Base-by-base conservation (phyloP, 129 eudicot species). In the Flaveria ramosissima region DNA sequence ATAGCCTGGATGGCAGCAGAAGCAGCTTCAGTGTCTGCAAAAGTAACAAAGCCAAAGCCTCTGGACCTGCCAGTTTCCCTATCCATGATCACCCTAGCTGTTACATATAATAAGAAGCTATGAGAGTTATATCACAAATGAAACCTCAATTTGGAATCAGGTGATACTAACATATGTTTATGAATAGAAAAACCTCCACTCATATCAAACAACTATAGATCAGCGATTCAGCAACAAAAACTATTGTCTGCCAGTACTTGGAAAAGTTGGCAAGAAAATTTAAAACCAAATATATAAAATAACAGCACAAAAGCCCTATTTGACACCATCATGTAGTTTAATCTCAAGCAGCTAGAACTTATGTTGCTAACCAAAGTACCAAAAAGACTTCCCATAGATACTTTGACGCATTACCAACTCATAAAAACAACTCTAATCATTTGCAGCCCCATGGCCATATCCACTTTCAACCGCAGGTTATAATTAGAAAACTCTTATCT, bases 21-120 rank as follows among this genome's bases (percentile, higher is more conserved):
- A 10, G 73, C 73, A 68, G 73, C 73, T 45, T 68, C 73, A 12
- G 73, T 3, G 36, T 68, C 73, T 12, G 73, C 56, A 45, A 68
- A 68, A 20, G 73, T 68, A 43, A 68, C 48, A 36, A 65, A 65
- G 24, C 71, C 71, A 7, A 65, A 65, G 3, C 71, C 71, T 65
- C 71, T 39, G 27, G 71, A 65, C 50, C 71, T 65, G 50, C 48
- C 71, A 9, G 48, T 65, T 16, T 65, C 71, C 50, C 73, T 20
- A 68, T 68, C 73, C 73, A 42, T 4, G 24, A 68, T 68, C 56
- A 68, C 55, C 20, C 73, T 20, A 21, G 55, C 73, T 68, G 73
- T 68, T 68, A 36, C 73, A 45, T 68, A 19, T 6, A 55, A 68
- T 11, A 43, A 20, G 72, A 42, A 67, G 73, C 55, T 45, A 68